Evolutionary conservation across 129 eudicot genomes (phyloP).

Genomic region (Chrysanthemum seticuspe): DNA sequence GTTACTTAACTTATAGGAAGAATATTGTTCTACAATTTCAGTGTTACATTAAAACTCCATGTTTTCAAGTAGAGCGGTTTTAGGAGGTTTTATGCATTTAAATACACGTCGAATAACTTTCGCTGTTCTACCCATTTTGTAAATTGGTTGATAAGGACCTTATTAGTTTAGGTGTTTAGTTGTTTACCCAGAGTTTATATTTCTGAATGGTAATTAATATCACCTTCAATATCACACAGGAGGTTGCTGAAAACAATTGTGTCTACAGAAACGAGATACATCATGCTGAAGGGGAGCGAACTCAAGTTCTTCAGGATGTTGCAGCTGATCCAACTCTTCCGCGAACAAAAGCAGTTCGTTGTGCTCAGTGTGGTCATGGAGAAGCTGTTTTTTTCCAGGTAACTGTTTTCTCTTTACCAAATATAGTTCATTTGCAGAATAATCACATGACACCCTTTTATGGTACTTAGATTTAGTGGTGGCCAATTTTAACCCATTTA

Average conservation of each 20-base stretch:
- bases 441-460: not conserved
- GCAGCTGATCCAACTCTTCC: slow-evolving; percentile 99
- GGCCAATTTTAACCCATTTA: no score
- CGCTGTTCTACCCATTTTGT: not conserved
- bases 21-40: no score
- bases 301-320: slow-evolving; percentile 97
- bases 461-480: slow-evolving; percentile 1
- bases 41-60: not conserved
- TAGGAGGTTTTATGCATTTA: not conserved
- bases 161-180: not conserved
- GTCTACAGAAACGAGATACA: slow-evolving; percentile 91
- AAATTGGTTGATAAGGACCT: not conserved
- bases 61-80: not conserved
- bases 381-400: slow-evolving; percentile 99
- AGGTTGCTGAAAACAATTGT: slow-evolving; percentile 92
- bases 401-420: slow-evolving; percentile 1
- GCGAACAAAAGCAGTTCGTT: slow-evolving; percentile 80
- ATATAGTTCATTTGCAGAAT: not conserved
- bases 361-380: slow-evolving; percentile 86
- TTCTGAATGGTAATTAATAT: slow-evolving; percentile 11
- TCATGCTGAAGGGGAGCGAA: slow-evolving; percentile 82
- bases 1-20: no score
- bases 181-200: not conserved
- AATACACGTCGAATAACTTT: not conserved
- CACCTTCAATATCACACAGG: slow-evolving; percentile 39